A percentile compares a stretch with the other conserved stretches of the same genome.
phyloP scores from a whole-genome alignment of 139 green algal species.

The Picocystis salinarum region DNA sequence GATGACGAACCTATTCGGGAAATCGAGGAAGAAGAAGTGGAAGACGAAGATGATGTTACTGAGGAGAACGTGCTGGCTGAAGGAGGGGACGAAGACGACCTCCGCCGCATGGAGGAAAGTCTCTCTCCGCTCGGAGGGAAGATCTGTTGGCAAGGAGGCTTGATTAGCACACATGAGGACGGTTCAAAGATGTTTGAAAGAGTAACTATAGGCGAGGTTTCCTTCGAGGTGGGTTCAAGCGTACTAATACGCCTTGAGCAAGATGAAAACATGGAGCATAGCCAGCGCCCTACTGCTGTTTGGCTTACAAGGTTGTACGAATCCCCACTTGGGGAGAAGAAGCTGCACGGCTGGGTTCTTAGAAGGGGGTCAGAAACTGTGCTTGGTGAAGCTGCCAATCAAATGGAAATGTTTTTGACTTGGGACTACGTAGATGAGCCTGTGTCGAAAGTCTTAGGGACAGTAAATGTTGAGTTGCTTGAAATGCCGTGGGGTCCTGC shows the following conservation, averaged over 20 bases:
- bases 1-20: conserved; percentile 18
- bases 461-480: conserved; percentile 12
- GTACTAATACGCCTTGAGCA: too few relatives aligned
- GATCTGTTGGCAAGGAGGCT: too few relatives aligned
- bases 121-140: too few relatives aligned
- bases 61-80: conserved; percentile 28
- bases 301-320: too few relatives aligned
- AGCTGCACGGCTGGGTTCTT: conserved; percentile 40
- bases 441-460: background rate
- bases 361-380: conserved; percentile 56
- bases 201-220: too few relatives aligned
- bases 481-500: background rate
- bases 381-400: conserved; percentile 59
- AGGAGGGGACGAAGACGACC: conserved; percentile 4
- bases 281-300: too few relatives aligned
- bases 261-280: too few relatives aligned
- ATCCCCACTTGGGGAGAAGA: conserved; percentile 20
- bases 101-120: too few relatives aligned
- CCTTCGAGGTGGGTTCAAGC: too few relatives aligned
- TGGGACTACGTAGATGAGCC: conserved; percentile 10
- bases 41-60: conserved; percentile 34
- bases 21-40: conserved; percentile 47
- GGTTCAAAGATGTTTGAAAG: too few relatives aligned
- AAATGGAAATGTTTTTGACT: conserved; percentile 65
- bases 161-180: too few relatives aligned